These are phyloP conservation scores for Alternaria ethzedia DNA, from an alignment of 2,329 filamentous ascomycete genomes.

Conservation along the genomic window DNA sequence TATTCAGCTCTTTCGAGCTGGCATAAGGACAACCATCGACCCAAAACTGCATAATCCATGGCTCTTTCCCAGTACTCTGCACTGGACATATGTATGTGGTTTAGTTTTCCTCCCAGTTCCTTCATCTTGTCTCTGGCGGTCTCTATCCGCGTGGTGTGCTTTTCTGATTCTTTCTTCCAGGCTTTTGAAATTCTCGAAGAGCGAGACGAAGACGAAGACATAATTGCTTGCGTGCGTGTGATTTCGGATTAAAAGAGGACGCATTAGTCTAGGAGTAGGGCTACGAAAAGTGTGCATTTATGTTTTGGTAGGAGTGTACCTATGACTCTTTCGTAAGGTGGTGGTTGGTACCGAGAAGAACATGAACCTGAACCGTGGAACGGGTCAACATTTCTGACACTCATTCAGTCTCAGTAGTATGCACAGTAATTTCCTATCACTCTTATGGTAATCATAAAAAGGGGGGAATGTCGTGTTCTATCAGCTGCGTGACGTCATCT, in stretches of 20 bases:
- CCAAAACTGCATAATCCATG: background rate
- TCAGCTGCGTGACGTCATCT: background rate
- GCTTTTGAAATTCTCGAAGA: too few relatives aligned
- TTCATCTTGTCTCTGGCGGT: too few relatives aligned
- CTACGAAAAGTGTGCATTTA: background rate
- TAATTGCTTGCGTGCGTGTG: too few relatives aligned
- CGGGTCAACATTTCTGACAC: accelerated
- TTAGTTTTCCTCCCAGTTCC: background rate
- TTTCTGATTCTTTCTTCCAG: too few relatives aligned
- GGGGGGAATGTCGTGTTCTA: background rate
- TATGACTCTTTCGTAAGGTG: background rate
- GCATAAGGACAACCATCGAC: background rate
- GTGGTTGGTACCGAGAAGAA: background rate
- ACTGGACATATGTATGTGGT: background rate
- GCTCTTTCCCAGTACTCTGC: background rate
- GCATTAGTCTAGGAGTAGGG: too few relatives aligned
- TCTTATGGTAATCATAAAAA: background rate
- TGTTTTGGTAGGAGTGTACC: background rate
- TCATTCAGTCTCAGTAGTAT: accelerated
- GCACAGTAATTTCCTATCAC: accelerated
- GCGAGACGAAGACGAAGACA: too few relatives aligned
- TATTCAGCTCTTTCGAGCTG: background rate
- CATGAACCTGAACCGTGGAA: background rate
- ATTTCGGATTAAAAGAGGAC: too few relatives aligned
- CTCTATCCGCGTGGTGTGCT: too few relatives aligned